These are phyloP conservation scores for Haplographium delicatum DNA, from an alignment of 495 filamentous ascomycete species.

Conservation along the genomic window DNA sequence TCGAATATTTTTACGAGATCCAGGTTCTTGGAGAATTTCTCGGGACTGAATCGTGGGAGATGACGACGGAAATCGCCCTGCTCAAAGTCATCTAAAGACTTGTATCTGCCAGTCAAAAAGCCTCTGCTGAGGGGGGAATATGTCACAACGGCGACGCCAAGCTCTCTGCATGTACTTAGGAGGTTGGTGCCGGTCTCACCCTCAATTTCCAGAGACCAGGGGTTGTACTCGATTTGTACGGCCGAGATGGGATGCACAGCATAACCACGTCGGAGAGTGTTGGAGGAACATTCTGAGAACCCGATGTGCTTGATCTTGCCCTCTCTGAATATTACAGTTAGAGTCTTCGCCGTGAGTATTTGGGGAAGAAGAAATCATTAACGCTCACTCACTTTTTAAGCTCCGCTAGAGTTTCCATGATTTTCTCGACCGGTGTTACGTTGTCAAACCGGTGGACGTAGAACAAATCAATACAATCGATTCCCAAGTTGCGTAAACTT, in stretches of 20 bases:
- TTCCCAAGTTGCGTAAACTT: conserved; percentile 41
- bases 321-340: neutral
- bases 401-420: conserved; percentile 40
- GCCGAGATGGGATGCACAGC: conserved; percentile 53
- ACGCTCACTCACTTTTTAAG: conserved; percentile 4
- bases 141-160: conserved; percentile 54
- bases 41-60: conserved; percentile 54
- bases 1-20: conserved; percentile 53
- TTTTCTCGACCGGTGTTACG: conserved; percentile 53
- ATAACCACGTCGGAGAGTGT: conserved; percentile 51
- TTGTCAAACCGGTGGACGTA: conserved; percentile 46
- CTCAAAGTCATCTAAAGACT: neutral
- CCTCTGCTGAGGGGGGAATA: conserved; percentile 57
- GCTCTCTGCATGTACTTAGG: conserved; percentile 49
- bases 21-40: conserved; percentile 65
- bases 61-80: neutral
- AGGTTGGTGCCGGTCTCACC: conserved; percentile 32
- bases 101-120: conserved; percentile 36
- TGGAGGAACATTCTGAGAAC: conserved; percentile 46
- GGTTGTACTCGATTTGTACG: conserved; percentile 58
- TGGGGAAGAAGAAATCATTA: neutral
- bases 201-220: conserved; percentile 54
- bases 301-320: conserved; percentile 57
- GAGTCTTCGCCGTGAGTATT: neutral
- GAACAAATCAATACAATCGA: conserved; percentile 50